Conservation (phyloP, 805 yeast genomes). For the Ogataea polymorpha region DNA sequence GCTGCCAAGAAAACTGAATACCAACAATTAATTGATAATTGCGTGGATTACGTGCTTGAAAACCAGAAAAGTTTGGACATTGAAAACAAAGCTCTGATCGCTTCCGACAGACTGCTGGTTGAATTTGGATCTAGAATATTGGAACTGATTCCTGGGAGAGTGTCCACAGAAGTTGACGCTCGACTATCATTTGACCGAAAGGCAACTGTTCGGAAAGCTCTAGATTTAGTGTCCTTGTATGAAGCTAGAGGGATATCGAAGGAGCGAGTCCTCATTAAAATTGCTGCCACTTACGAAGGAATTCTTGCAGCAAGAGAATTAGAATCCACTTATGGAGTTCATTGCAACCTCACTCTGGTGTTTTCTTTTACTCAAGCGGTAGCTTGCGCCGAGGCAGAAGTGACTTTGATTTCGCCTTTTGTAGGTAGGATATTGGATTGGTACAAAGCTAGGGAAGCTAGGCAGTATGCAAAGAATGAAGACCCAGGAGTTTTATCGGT, state of each 20-base stretch:
- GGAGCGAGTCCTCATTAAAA: constrained; percentile 90
- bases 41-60: constrained; percentile 75
- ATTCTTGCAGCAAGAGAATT: constrained; percentile 96
- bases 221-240: constrained; percentile 83
- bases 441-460: constrained; percentile 91
- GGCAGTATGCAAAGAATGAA: constrained; percentile 68
- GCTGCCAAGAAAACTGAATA: constrained; percentile 90
- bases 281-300: constrained; percentile 99
- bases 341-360: constrained; percentile 89
- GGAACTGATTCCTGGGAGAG: constrained; percentile 96
- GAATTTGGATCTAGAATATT: constrained; percentile 94
- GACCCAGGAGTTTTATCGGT: constrained; percentile 98
- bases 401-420: constrained; percentile 95
- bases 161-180: constrained; percentile 98
- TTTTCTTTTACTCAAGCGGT: constrained; percentile 97
- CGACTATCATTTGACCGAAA: constrained; percentile 93
- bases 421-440: constrained; percentile 99
- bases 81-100: constrained; percentile 63
- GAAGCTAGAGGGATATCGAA: constrained; percentile 77
- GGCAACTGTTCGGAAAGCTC: constrained; percentile 89
- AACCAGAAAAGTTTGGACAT: constrained; percentile 45
- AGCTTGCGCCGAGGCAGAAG: constrained; percentile 96
- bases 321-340: constrained; percentile 85
- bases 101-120: constrained; percentile 87
- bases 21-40: constrained; percentile 82